Percentiles rank a stretch among this genome's conserved stretches.
Conservation (phyloP, 2,329 filamentous ascomycete genomes). For the Dendrostoma leiphaemia region DNA sequence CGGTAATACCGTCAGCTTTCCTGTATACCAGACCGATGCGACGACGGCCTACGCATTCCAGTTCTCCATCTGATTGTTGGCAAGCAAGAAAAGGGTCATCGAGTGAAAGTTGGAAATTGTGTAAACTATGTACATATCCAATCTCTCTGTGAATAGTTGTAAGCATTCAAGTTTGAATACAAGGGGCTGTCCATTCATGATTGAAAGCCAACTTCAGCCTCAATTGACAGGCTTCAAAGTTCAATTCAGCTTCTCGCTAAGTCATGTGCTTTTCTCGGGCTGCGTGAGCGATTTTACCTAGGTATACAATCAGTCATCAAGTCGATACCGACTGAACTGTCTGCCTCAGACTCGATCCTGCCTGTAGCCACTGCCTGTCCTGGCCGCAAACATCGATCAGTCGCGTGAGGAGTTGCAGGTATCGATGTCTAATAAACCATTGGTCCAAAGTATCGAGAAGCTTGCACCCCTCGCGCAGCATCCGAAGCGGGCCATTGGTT, state of each 20-base stretch:
- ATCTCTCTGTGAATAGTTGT: too few species aligned
- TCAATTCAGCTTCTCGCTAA: neutral
- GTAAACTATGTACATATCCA: too few species aligned
- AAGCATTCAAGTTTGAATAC: too few species aligned
- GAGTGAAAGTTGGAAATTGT: too few species aligned
- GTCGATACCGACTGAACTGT: neutral
- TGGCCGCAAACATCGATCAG: conserved; percentile 2
- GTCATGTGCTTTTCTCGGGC: neutral
- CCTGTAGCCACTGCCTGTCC: neutral
- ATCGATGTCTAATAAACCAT: conserved; percentile 7
- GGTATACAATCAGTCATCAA: neutral
- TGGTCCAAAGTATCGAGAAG: conserved; percentile 14
- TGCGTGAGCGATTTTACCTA: neutral
- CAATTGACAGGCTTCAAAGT: too few species aligned
- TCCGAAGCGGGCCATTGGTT: conserved; percentile 19
- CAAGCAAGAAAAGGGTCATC: neutral
- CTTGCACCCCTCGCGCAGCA: conserved; percentile 17
- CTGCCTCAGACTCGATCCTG: neutral
- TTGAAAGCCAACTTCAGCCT: too few species aligned
- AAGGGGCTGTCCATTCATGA: too few species aligned
- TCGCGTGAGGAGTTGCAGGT: neutral
- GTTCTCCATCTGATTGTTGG: conserved; percentile 22
- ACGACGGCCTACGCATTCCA: conserved; percentile 40
- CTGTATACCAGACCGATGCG: conserved; percentile 34
- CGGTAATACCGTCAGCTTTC: conserved; percentile 33